Conservation (phyloP, 352 stramenopile genomes). For the Pythium vanterpoolii region DNA sequence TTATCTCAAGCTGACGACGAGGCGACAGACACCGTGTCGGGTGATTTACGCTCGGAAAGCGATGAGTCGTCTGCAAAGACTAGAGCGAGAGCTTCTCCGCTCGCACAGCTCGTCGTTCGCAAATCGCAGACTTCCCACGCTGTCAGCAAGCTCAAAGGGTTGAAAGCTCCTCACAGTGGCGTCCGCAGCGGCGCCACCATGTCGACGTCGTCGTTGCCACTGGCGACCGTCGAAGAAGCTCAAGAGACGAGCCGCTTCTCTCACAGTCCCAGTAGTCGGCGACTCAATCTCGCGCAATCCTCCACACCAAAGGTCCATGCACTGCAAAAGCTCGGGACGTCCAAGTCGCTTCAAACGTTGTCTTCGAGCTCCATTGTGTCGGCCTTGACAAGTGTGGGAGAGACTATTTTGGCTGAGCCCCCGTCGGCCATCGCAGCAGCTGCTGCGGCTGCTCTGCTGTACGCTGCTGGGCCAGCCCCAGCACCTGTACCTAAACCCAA, state of each 20-base stretch:
- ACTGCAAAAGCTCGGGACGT: constrained; percentile 1
- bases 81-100: constrained; percentile 24
- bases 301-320: neutral
- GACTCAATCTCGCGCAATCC: neutral
- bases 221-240: constrained; percentile 22
- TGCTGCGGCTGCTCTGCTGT: constrained; percentile 18
- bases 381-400: neutral
- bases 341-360: neutral
- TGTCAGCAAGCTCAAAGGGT: constrained; percentile 46
- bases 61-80: constrained; percentile 18
- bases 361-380: neutral
- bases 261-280: neutral
- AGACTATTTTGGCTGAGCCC: neutral
- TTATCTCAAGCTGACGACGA: neutral
- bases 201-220: constrained; percentile 17
- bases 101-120: constrained; percentile 38
- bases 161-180: constrained; percentile 9
- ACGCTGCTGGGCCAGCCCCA: constrained; percentile 9
- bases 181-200: neutral
- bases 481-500: neutral
- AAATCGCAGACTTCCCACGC: constrained; percentile 40
- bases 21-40: too few species aligned
- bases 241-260: neutral
- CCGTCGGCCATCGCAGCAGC: constrained; percentile 1
- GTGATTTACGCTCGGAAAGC: constrained; percentile 8